These are phyloP conservation scores for Diutina rugosa DNA, from an alignment of 1,139 yeast genomes.

Conservation along the genomic window DNA sequence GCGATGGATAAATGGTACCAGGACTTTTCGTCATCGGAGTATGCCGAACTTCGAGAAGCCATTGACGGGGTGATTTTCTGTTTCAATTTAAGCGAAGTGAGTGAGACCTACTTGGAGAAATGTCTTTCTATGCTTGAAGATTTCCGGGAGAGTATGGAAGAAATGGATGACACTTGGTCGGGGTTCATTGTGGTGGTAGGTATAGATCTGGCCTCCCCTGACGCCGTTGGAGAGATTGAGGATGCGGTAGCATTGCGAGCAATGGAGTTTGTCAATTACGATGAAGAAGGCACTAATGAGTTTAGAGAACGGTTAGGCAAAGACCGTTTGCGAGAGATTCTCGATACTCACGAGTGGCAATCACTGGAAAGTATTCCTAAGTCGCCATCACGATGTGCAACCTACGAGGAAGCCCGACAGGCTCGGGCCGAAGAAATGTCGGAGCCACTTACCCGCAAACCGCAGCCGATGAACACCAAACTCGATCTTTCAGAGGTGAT, in stretches of 20 bases:
- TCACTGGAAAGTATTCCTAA: background rate
- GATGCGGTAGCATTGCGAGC: constrained; percentile 7
- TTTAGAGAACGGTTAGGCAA: constrained; percentile 5
- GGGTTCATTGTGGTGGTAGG: constrained; percentile 7
- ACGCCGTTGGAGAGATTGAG: constrained; percentile 3
- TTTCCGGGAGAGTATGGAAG: constrained; percentile 1
- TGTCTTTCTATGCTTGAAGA: background rate
- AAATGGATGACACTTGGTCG: constrained; percentile 4
- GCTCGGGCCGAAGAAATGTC: constrained; percentile 7
- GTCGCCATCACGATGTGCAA: constrained; percentile 2
- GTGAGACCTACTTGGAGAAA: background rate
- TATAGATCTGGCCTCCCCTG: background rate
- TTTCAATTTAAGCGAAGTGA: constrained; percentile 10
- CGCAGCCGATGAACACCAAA: background rate
- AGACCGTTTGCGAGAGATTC: constrained; percentile 22
- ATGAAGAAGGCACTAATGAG: constrained; percentile 7
- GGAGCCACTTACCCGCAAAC: background rate
- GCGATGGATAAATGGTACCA: constrained; percentile 15
- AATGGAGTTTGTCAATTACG: constrained; percentile 7
- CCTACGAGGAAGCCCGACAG: constrained; percentile 17
- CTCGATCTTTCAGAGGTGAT: constrained; percentile 17
- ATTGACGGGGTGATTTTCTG: constrained; percentile 28
- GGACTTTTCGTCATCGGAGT: constrained; percentile 20
- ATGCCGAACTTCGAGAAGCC: constrained; percentile 23
- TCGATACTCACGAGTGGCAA: constrained; percentile 30